phyloP scores from a whole-genome alignment of 2,329 filamentous ascomycete species.

The Sporothrix brasiliensis region DNA sequence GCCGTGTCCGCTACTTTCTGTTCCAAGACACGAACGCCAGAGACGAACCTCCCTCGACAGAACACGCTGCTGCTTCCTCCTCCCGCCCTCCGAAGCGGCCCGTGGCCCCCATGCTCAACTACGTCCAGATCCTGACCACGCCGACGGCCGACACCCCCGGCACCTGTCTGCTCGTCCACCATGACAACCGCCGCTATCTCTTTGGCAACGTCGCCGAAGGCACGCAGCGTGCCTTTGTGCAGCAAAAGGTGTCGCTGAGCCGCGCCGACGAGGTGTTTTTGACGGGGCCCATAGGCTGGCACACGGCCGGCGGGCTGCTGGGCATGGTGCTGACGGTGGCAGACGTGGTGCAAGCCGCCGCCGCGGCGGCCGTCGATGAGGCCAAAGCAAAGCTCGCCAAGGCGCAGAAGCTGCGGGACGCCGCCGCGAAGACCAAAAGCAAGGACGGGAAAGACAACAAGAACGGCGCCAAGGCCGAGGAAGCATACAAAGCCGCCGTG shows the following conservation, averaged over 20 bases:
- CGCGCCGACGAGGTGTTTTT: slow-evolving; percentile 80
- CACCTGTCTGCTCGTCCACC: slow-evolving; percentile 74
- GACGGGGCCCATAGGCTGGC: slow-evolving; percentile 76
- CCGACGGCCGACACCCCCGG: slow-evolving; percentile 89
- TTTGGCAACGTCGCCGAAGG: slow-evolving; percentile 85
- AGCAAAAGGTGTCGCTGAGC: slow-evolving; percentile 66
- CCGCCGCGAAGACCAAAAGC: slow-evolving; percentile 20
- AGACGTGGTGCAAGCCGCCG: slow-evolving; percentile 60
- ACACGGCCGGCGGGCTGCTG: slow-evolving; percentile 75
- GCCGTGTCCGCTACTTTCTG: slow-evolving; percentile 28
- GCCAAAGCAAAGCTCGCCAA: slow-evolving; percentile 33
- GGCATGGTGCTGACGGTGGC: slow-evolving; percentile 85
- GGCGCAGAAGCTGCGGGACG: neutral
- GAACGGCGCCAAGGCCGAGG: neutral
- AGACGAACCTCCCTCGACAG: neutral
- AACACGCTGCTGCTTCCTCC: neutral
- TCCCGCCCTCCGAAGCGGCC: slow-evolving; percentile 4
- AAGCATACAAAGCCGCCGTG: neutral
- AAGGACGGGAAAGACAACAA: slow-evolving; percentile 25
- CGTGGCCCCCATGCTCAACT: slow-evolving; percentile 64
- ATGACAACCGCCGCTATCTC: slow-evolving; percentile 79
- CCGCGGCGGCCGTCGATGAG: slow-evolving; percentile 46
- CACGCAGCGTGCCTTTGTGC: slow-evolving; percentile 73
- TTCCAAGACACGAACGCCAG: neutral
- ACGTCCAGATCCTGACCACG: slow-evolving; percentile 73